These are phyloP conservation scores for Telfairia occidentalis DNA, from an alignment of 331 rosid species.

Conservation along the genomic window DNA sequence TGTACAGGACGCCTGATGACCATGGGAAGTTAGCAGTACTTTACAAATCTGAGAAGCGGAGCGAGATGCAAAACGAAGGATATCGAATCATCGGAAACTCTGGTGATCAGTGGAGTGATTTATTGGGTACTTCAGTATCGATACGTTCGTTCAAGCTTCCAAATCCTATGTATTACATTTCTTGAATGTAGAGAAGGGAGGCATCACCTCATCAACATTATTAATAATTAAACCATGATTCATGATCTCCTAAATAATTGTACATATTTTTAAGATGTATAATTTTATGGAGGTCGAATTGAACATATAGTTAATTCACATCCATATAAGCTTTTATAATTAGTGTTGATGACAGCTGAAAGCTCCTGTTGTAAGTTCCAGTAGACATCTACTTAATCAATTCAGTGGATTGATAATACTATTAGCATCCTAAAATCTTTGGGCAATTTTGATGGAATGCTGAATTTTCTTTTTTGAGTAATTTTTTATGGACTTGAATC, in stretches of 20 bases:
- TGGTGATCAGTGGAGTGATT: slow-evolving; percentile 96
- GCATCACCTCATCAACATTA: not conserved
- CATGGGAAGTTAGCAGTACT: slow-evolving; percentile 43
- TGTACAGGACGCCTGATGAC: slow-evolving; percentile 32
- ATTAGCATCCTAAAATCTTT: not conserved
- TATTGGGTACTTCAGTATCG: slow-evolving; percentile 49
- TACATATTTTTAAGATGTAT: not conserved
- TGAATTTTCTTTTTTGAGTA: not conserved
- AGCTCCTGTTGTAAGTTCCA: not conserved
- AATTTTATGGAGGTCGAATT: not conserved
- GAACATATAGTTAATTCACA: not conserved
- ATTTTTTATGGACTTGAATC: too few species aligned
- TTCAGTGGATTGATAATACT: not conserved
- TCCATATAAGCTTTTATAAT: not conserved
- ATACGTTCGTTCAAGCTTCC: slow-evolving; percentile 85
- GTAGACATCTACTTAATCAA: not conserved
- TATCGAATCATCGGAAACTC: slow-evolving; percentile 73
- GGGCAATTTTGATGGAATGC: not conserved
- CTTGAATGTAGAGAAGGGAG: slow-evolving; percentile 15
- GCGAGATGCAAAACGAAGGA: slow-evolving; percentile 66
- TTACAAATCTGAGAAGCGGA: slow-evolving; percentile 80
- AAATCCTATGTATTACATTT: slow-evolving; percentile 83
- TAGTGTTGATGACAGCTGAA: not conserved
- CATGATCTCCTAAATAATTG: not conserved
- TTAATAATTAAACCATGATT: not conserved